These are phyloP conservation scores for Starmerella riodocensis DNA, from an alignment of 805 yeast species.

Conservation along the genomic window DNA sequence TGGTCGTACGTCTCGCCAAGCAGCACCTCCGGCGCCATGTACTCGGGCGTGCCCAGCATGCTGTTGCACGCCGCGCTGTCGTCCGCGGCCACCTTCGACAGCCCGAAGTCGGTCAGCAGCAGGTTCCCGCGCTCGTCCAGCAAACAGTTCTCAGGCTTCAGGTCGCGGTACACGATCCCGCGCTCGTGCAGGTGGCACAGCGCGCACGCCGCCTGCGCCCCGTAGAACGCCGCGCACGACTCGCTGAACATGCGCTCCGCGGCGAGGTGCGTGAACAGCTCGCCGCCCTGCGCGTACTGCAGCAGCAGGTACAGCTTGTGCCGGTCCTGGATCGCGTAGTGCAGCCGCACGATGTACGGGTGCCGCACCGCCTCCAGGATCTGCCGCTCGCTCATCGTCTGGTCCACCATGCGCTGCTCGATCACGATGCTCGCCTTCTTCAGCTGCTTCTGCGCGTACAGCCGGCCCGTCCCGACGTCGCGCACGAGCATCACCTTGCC, in stretches of 20 bases:
- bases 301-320: slow-evolving; percentile 60
- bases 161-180: slow-evolving; percentile 76
- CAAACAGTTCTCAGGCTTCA: slow-evolving; percentile 82
- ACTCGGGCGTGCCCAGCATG: slow-evolving; percentile 65
- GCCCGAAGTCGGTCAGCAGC: slow-evolving; percentile 75
- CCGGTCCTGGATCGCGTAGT: slow-evolving; percentile 71
- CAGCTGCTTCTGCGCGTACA: slow-evolving; percentile 78
- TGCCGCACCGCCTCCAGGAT: slow-evolving; percentile 61
- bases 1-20: slow-evolving; percentile 65
- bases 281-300: slow-evolving; percentile 85
- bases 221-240: slow-evolving; percentile 58
- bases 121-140: slow-evolving; percentile 66
- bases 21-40: slow-evolving; percentile 82
- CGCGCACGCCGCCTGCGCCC: slow-evolving; percentile 72
- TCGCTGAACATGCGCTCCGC: slow-evolving; percentile 38
- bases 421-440: slow-evolving; percentile 70
- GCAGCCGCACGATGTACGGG: slow-evolving; percentile 69
- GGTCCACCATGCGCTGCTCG: slow-evolving; percentile 42
- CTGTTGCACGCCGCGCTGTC: slow-evolving; percentile 38
- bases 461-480: slow-evolving; percentile 44
- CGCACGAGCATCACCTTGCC: slow-evolving; percentile 74
- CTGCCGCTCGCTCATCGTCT: slow-evolving; percentile 68
- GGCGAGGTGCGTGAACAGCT: slow-evolving; percentile 53
- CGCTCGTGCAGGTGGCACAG: slow-evolving; percentile 59
- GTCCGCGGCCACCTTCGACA: slow-evolving; percentile 36